A percentile compares a stretch with the other conserved stretches of the same genome.
These are phyloP conservation scores for Ceratobasidium sp. DNA, from an alignment of 1,284 basidiomycete genomes.

Conservation along the genomic window DNA sequence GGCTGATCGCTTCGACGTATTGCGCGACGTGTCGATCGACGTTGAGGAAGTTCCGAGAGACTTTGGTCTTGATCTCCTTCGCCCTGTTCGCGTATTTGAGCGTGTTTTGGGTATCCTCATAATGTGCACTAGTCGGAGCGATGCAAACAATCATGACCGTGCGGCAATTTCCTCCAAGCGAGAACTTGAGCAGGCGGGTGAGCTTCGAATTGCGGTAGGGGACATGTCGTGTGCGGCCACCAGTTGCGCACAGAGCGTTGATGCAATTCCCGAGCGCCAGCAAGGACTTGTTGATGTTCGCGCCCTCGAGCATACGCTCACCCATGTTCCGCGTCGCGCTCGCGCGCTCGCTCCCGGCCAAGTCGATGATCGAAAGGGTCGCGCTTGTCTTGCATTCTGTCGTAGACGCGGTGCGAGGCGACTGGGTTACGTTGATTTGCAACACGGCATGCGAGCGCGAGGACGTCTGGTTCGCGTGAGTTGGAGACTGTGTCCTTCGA, in stretches of 20 bases:
- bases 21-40: conserved; percentile 92
- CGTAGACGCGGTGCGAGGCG: conserved; percentile 81
- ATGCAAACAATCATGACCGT: conserved; percentile 98
- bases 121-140: conserved; percentile 92
- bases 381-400: conserved; percentile 85
- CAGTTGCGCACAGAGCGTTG: conserved; percentile 92
- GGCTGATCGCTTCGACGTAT: conserved; percentile 93
- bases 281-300: conserved; percentile 97
- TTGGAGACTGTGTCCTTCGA: conserved; percentile 89
- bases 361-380: conserved; percentile 94
- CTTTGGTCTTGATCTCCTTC: conserved; percentile 95
- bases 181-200: conserved; percentile 94
- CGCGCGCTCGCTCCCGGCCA: conserved; percentile 95
- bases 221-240: conserved; percentile 84
- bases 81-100: conserved; percentile 95
- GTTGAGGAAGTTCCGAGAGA: conserved; percentile 92
- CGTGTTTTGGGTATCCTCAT: conserved; percentile 97
- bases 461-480: conserved; percentile 93
- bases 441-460: conserved; percentile 96
- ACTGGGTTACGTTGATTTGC: conserved; percentile 89
- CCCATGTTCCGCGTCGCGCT: conserved; percentile 96
- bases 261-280: conserved; percentile 96
- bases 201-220: conserved; percentile 98
- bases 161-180: conserved; percentile 96
- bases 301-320: conserved; percentile 96